These are phyloP conservation scores for Chrysanthemum lavandulifolium DNA, from an alignment of 129 eudicot genomes.

Conservation along the genomic window DNA sequence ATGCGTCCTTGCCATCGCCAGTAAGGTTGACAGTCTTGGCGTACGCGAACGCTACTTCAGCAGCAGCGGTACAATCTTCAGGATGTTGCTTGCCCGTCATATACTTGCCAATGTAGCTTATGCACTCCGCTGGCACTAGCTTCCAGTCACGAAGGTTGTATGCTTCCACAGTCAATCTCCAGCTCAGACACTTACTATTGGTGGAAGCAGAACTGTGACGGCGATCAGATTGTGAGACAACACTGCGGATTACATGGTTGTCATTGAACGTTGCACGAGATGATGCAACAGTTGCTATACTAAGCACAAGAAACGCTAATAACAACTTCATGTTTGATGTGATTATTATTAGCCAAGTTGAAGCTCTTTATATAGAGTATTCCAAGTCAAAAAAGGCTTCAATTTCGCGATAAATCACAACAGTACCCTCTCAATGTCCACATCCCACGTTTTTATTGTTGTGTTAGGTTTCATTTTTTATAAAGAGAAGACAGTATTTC, in stretches of 20 bases:
- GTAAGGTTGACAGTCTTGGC: slow-evolving; percentile 31
- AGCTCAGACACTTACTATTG: slow-evolving; percentile 46
- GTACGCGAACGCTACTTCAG: slow-evolving; percentile 35
- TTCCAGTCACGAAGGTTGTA: slow-evolving; percentile 42
- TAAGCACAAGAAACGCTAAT: slow-evolving; percentile 17
- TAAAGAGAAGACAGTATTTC: too few species aligned
- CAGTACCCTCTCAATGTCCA: background rate
- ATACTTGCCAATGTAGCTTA: slow-evolving; percentile 44
- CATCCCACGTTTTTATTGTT: background rate
- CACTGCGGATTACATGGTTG: slow-evolving; percentile 10
- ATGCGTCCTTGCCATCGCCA: slow-evolving; percentile 37
- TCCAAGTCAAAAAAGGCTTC: background rate
- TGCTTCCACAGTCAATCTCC: slow-evolving; percentile 57
- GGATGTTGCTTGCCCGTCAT: slow-evolving; percentile 44
- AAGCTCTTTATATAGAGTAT: slow-evolving; percentile 6
- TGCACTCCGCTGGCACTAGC: slow-evolving; percentile 43
- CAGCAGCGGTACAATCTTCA: slow-evolving; percentile 37
- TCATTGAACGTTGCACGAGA: background rate
- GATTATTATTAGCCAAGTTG: background rate
- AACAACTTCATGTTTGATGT: slow-evolving; percentile 11
- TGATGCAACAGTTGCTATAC: slow-evolving; percentile 18
- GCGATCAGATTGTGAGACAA: background rate
- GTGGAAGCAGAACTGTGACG: background rate
- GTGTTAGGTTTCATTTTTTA: too few species aligned
- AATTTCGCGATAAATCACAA: slow-evolving; percentile 6